Percentiles rank a stretch among this genome's conserved stretches.
Evolutionary conservation across 306 rosid genomes (phyloP).

Genomic region (Carpinus fangiana): DNA sequence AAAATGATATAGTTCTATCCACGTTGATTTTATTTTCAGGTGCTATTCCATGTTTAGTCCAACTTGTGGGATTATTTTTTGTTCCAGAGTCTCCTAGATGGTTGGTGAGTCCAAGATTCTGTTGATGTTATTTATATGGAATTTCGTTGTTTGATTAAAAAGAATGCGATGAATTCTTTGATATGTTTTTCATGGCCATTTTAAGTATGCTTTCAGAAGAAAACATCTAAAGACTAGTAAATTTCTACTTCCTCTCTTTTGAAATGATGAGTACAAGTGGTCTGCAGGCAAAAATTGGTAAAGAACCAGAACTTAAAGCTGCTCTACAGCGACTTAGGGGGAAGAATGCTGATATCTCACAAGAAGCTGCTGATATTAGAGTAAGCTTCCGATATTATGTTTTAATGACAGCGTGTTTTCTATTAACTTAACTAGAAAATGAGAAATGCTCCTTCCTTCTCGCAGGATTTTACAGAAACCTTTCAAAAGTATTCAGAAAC

Average conservation of each 20-base stretch:
- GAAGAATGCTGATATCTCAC: no score
- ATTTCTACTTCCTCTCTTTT: not conserved
- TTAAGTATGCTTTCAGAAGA: not conserved
- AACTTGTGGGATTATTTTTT: conserved; percentile 64
- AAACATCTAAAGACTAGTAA: not conserved
- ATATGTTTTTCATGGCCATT: not conserved
- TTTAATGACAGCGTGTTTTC: not conserved
- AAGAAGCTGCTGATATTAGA: conserved; percentile 56
- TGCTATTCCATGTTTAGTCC: conserved; percentile 52
- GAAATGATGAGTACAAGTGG: conserved; percentile 18
- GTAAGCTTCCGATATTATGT: conserved; percentile 34
- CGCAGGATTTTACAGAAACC: conserved; percentile 74
- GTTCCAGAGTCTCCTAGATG: conserved; percentile 93
- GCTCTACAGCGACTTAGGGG: no score
- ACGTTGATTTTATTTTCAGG: conserved; percentile 42
- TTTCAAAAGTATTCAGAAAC: conserved; percentile 51
- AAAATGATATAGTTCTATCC: not conserved
- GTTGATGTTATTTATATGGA: not conserved
- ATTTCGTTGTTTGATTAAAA: not conserved
- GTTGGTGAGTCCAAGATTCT: conserved; percentile 55
- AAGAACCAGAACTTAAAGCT: no score
- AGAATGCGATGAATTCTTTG: not conserved
- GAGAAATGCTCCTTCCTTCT: not conserved
- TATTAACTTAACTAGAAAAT: not conserved
- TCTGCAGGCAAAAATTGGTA: no score